These are phyloP conservation scores for Salisapilia sapeloensis DNA, from an alignment of 352 stramenopile species.

Conservation along the genomic window DNA sequence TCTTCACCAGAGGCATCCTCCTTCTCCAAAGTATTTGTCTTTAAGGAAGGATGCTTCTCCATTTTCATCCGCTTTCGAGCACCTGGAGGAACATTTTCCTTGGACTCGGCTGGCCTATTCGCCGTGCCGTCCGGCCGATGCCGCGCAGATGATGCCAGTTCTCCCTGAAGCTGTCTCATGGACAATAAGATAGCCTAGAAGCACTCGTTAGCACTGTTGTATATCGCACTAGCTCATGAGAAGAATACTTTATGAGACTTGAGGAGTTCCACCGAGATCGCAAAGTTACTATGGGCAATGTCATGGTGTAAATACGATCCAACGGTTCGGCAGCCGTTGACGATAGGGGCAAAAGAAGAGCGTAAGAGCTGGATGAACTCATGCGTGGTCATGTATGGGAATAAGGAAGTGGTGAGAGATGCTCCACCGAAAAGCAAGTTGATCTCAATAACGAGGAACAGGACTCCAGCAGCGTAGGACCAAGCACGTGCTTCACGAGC, in stretches of 20 bases:
- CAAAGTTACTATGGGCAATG: slow-evolving; percentile 52
- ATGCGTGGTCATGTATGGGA: slow-evolving; percentile 77
- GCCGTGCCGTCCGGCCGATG: slow-evolving; percentile 20
- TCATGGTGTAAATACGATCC: slow-evolving; percentile 80
- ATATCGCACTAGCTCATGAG: not conserved
- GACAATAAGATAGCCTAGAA: slow-evolving; percentile 49
- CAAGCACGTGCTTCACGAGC: slow-evolving; percentile 81
- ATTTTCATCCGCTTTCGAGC: slow-evolving; percentile 48
- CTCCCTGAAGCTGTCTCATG: slow-evolving; percentile 62
- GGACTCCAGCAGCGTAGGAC: slow-evolving; percentile 86
- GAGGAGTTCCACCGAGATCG: slow-evolving; percentile 50
- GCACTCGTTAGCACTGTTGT: too few species aligned
- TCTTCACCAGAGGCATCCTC: not conserved
- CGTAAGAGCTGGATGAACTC: slow-evolving; percentile 88
- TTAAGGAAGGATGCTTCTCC: slow-evolving; percentile 20
- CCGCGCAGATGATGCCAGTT: slow-evolving; percentile 40
- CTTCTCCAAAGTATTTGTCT: not conserved
- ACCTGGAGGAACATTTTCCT: slow-evolving; percentile 27
- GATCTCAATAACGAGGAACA: slow-evolving; percentile 90
- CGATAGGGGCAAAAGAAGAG: slow-evolving; percentile 88
- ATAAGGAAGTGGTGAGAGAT: slow-evolving; percentile 34
- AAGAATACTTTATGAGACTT: slow-evolving; percentile 53
- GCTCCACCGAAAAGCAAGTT: slow-evolving; percentile 69
- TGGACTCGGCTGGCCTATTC: slow-evolving; percentile 21
- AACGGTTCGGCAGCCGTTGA: slow-evolving; percentile 94